A percentile compares a stretch with the other conserved stretches of the same genome.
Conservation (phyloP, 2,329 filamentous ascomycete species). For the Penicillium sp. region DNA sequence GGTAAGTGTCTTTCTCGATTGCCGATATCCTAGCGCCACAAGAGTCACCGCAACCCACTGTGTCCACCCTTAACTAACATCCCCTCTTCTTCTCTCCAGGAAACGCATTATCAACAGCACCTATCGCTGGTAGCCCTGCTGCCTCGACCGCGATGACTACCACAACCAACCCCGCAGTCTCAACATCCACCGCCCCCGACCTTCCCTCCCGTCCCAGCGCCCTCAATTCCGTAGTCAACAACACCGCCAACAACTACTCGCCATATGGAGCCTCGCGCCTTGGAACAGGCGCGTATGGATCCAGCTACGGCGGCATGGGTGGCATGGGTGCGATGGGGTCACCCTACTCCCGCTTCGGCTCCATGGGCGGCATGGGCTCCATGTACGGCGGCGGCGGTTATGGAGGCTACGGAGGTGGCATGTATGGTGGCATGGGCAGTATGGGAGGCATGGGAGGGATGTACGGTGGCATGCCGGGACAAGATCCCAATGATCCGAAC, state of each 20-base stretch:
- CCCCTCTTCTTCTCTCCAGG: constrained; percentile 20
- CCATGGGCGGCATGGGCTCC: constrained; percentile 47
- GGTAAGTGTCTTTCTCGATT: constrained; percentile 44
- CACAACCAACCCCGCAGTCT: constrained; percentile 46
- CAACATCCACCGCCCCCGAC: constrained; percentile 58
- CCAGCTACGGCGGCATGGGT: constrained; percentile 50
- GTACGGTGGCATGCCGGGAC: constrained; percentile 52
- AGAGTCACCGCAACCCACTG: constrained; percentile 7
- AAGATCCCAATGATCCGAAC: constrained; percentile 80
- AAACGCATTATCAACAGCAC: constrained; percentile 28
- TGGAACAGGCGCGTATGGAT: constrained; percentile 51
- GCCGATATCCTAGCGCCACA: constrained; percentile 1
- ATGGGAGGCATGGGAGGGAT: constrained; percentile 50
- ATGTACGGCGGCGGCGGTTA: constrained; percentile 37
- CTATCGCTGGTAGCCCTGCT: constrained; percentile 25
- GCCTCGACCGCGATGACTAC: constrained; percentile 39
- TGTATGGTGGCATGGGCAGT: constrained; percentile 48
- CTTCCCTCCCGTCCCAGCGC: constrained; percentile 79
- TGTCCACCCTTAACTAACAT: constrained; percentile 2
- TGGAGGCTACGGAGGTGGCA: constrained; percentile 18
- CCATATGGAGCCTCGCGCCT: constrained; percentile 58
- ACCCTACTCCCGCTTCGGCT: constrained; percentile 55
- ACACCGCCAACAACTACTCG: constrained; percentile 82
- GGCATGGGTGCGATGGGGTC: constrained; percentile 43
- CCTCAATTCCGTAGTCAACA: constrained; percentile 76